These are phyloP conservation scores for Massariosphaeria phaeospora DNA, from an alignment of 495 filamentous ascomycete species.

Conservation along the genomic window DNA sequence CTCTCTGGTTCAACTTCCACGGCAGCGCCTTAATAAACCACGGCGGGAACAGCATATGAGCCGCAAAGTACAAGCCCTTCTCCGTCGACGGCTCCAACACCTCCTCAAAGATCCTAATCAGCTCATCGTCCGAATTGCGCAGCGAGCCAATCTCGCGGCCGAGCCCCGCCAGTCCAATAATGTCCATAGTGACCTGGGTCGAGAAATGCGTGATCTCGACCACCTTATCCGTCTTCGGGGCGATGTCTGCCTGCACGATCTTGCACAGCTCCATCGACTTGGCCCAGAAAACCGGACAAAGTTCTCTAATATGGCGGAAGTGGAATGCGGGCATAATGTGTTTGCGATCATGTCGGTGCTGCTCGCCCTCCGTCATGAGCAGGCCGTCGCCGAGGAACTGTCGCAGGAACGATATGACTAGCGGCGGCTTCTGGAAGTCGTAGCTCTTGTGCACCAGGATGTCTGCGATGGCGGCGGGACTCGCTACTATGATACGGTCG, in stretches of 20 bases:
- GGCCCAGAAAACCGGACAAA: constrained; percentile 40
- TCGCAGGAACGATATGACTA: constrained; percentile 37
- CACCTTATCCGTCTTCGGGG: constrained; percentile 27
- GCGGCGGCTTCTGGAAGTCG: constrained; percentile 51
- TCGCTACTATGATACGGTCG: constrained; percentile 31
- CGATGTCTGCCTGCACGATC: constrained; percentile 24
- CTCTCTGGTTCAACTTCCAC: constrained; percentile 29
- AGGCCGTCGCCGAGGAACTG: constrained; percentile 38
- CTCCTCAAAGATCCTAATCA: constrained; percentile 34
- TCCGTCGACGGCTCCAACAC: constrained; percentile 50
- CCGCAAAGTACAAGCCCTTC: constrained; percentile 46
- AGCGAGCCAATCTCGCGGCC: constrained; percentile 37
- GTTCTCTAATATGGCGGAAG: constrained; percentile 39
- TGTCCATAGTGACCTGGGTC: constrained; percentile 38
- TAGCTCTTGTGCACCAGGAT: constrained; percentile 42
- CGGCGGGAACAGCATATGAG: constrained; percentile 44
- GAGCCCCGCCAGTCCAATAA: constrained; percentile 37
- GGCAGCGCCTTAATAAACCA: constrained; percentile 36
- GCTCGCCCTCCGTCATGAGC: constrained; percentile 38
- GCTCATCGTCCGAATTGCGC: constrained; percentile 33
- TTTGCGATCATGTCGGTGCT: constrained; percentile 39
- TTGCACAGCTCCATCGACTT: constrained; percentile 46
- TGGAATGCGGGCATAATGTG: constrained; percentile 38
- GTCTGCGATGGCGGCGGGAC: constrained; percentile 34
- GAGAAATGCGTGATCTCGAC: constrained; percentile 35